A percentile compares a stretch with the other conserved stretches of the same genome.
Evolutionary conservation across 805 yeast species (phyloP).

Genomic region (Candida gorgasii): DNA sequence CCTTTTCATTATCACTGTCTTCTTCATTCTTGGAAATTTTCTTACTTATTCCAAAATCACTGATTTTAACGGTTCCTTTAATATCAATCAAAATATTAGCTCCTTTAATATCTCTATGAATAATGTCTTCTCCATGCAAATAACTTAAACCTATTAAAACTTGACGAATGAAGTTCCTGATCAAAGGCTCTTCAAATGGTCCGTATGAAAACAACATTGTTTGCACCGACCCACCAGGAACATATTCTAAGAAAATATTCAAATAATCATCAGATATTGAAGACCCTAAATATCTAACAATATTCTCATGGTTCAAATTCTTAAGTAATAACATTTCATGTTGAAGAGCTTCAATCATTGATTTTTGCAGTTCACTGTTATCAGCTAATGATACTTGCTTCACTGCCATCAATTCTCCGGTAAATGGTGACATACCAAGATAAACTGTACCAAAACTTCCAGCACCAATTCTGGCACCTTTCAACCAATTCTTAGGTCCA

Average conservation of each 20-base stretch:
- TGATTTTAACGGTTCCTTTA: slow-evolving; percentile 77
- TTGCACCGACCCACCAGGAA: slow-evolving; percentile 58
- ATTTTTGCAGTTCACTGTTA: slow-evolving; percentile 33
- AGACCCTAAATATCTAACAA: slow-evolving; percentile 90
- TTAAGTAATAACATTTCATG: slow-evolving; percentile 77
- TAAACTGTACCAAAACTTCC: slow-evolving; percentile 95
- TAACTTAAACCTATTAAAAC: slow-evolving; percentile 74
- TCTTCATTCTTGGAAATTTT: slow-evolving; percentile 24
- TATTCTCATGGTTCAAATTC: slow-evolving; percentile 84
- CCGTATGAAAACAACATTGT: slow-evolving; percentile 72
- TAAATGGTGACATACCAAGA: slow-evolving; percentile 84
- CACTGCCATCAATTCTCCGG: slow-evolving; percentile 97
- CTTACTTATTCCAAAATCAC: slow-evolving; percentile 82
- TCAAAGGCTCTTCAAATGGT: slow-evolving; percentile 75
- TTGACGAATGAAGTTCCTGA: slow-evolving; percentile 71
- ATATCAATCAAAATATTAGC: slow-evolving; percentile 83
- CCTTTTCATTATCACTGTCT: slow-evolving; percentile 11
- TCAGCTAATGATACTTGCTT: slow-evolving; percentile 80
- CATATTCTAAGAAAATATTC: slow-evolving; percentile 75
- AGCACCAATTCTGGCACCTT: slow-evolving; percentile 90
- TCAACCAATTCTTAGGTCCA: slow-evolving; percentile 78
- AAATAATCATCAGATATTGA: slow-evolving; percentile 68
- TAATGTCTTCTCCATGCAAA: slow-evolving; percentile 71
- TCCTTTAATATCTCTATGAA: slow-evolving; percentile 87
- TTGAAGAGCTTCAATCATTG: slow-evolving; percentile 78